phyloP scores from a whole-genome alignment of 148 eudicot genomes.

The Dysphania ambrosioides region DNA sequence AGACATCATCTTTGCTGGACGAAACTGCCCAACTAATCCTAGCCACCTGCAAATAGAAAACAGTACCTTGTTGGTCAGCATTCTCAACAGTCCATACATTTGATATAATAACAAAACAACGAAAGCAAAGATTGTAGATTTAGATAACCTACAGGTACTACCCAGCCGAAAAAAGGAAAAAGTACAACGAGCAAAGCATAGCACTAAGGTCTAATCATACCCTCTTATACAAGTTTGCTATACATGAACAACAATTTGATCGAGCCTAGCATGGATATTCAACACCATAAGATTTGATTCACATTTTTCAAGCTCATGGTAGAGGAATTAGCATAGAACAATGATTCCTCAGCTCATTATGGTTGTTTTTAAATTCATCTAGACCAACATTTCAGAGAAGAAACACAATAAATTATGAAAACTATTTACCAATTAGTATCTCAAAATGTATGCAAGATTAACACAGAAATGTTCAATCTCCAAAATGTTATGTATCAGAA shows the following conservation, averaged over 20 bases:
- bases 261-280: background rate
- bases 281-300: background rate
- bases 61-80: background rate
- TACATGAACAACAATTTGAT: background rate
- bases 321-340: background rate
- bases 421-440: background rate
- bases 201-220: background rate
- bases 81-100: background rate
- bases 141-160: background rate
- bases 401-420: too few relatives aligned
- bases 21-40: slow-evolving; percentile 65
- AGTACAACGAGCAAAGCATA: background rate
- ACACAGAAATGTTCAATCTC: background rate
- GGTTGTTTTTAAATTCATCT: slow-evolving; percentile 1
- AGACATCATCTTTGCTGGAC: slow-evolving; percentile 73
- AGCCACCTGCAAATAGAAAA: slow-evolving; percentile 57
- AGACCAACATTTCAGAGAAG: background rate
- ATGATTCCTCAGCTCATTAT: background rate
- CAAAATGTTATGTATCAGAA: background rate
- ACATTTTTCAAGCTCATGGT: background rate
- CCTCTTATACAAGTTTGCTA: background rate
- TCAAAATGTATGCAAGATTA: background rate
- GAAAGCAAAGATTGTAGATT: background rate
- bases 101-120: background rate
- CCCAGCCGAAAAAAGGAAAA: background rate